A percentile compares a stretch with the other conserved stretches of the same genome.
These are phyloP conservation scores for Solanum chmielewskii DNA, from an alignment of 257 asterid genomes.

Conservation along the genomic window DNA sequence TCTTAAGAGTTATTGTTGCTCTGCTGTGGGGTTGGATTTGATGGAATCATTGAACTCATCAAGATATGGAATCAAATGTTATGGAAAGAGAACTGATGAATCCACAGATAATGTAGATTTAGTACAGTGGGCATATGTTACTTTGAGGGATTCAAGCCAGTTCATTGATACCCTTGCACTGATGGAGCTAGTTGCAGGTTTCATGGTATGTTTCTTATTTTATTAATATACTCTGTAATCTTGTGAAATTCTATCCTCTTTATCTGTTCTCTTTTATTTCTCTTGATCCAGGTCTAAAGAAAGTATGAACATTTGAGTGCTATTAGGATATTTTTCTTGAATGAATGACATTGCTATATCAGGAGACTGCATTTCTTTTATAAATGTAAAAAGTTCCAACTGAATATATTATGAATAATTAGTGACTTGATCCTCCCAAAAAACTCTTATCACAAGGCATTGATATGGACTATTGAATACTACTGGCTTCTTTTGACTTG, in stretches of 20 bases:
- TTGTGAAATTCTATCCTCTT: neutral
- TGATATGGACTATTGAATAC: neutral
- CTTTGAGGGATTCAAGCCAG: slow-evolving; percentile 20
- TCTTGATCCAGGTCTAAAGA: neutral
- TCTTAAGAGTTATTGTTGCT: slow-evolving; percentile 31
- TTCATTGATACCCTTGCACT: slow-evolving; percentile 50
- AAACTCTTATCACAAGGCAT: neutral
- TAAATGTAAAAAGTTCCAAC: neutral
- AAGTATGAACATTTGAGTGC: neutral
- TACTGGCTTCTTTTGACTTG: neutral
- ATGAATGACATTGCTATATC: neutral
- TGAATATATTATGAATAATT: neutral
- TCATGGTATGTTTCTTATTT: slow-evolving; percentile 47
- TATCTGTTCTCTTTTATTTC: neutral
- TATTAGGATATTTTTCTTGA: neutral
- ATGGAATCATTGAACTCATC: slow-evolving; percentile 6
- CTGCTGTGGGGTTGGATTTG: slow-evolving; percentile 18
- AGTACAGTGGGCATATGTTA: neutral
- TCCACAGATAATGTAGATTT: slow-evolving; percentile 10
- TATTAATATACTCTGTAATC: neutral
- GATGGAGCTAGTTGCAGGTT: slow-evolving; percentile 55
- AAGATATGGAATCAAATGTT: neutral
- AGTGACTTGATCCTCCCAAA: neutral
- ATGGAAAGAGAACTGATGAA: slow-evolving; percentile 14
- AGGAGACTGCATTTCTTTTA: neutral